Conservation (phyloP, 2,329 filamentous ascomycete species). For the Davidsoniella virescens region DNA sequence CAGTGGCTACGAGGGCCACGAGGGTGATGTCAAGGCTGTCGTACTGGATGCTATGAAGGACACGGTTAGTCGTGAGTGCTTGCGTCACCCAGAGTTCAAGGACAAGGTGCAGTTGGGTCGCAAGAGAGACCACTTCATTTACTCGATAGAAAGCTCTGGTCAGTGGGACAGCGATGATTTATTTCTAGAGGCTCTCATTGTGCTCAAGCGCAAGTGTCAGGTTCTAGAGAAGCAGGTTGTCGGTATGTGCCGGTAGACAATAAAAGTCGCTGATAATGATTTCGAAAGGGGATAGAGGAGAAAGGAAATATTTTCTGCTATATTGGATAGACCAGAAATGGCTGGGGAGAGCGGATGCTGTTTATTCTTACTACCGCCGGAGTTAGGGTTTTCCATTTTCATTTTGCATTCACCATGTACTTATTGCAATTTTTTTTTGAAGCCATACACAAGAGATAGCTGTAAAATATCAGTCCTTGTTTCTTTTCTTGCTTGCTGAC, state of each 20-base stretch:
- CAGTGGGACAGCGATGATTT: constrained; percentile 90
- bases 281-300: background rate
- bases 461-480: background rate
- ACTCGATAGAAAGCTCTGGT: constrained; percentile 82
- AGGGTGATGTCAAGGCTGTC: constrained; percentile 73
- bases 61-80: constrained; percentile 82
- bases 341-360: background rate
- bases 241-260: constrained; percentile 38
- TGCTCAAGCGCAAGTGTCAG: constrained; percentile 72
- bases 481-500: background rate
- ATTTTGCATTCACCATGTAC: background rate
- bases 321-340: background rate
- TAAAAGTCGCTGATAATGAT: constrained; percentile 1
- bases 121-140: constrained; percentile 91
- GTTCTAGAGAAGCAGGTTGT: constrained; percentile 54
- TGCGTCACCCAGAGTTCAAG: constrained; percentile 85
- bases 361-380: constrained; percentile 14
- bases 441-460: constrained; percentile 3
- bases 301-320: background rate
- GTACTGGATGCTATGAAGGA: constrained; percentile 82
- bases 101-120: constrained; percentile 89
- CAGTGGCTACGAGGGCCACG: constrained; percentile 54
- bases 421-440: constrained; percentile 7
- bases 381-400: constrained; percentile 11
- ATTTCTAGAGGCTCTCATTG: constrained; percentile 75